Conservation (phyloP, 176 grass and related monocot genomes). For the Paspalum vaginatum region DNA sequence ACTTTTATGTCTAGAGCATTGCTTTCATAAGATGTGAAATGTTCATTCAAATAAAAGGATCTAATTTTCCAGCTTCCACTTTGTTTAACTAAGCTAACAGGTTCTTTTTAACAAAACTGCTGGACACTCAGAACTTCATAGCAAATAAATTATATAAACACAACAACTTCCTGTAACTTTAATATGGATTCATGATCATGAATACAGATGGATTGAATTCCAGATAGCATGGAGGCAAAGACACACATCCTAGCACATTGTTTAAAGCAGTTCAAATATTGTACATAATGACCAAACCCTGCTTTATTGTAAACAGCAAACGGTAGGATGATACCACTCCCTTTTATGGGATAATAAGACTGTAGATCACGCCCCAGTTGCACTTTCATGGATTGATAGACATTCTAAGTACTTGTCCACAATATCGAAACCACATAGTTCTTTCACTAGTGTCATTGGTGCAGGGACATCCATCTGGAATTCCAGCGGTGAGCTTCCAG, state of each 20-base stretch:
- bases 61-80: no score
- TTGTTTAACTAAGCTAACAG: no score
- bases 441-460: slow-evolving; percentile 72
- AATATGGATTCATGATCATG: background rate
- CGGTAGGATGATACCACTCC: background rate
- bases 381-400: background rate
- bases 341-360: background rate
- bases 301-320: background rate
- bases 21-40: no score
- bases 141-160: no score
- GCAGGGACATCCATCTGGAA: slow-evolving; percentile 70
- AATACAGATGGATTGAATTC: background rate
- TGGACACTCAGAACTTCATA: no score
- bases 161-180: no score
- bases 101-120: no score
- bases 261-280: background rate
- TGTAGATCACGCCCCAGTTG: background rate
- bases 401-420: slow-evolving; percentile 64
- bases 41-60: no score
- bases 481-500: slow-evolving; percentile 2
- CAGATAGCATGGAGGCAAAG: background rate
- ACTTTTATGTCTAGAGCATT: no score
- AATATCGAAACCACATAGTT: slow-evolving; percentile 70
- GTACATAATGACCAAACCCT: background rate
- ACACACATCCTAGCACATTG: background rate